phyloP scores from a whole-genome alignment of 352 stramenopile species.

The Phytophthora ramorum region DNA sequence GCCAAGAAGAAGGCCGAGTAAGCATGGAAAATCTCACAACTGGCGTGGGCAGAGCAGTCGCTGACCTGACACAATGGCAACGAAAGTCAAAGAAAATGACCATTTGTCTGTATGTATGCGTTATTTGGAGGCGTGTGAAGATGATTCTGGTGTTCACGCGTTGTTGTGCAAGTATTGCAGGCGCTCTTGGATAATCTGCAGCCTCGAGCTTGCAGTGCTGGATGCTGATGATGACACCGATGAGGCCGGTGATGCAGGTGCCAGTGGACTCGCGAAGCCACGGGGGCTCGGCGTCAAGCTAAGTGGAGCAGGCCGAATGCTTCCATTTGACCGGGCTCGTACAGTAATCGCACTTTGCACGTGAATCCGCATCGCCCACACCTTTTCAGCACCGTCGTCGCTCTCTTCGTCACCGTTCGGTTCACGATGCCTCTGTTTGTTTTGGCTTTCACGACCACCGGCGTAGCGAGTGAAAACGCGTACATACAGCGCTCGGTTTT shows the following conservation, averaged over 20 bases:
- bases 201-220: constrained; percentile 40
- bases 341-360: constrained; percentile 40
- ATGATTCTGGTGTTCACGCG: background rate
- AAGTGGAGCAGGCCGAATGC: constrained; percentile 3
- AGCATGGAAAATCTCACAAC: constrained; percentile 2
- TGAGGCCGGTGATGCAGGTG: constrained; percentile 31
- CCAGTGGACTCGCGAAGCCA: constrained; percentile 14
- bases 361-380: constrained; percentile 74
- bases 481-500: constrained; percentile 55
- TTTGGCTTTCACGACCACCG: constrained; percentile 1
- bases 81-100: constrained; percentile 9
- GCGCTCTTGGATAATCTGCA: constrained; percentile 73
- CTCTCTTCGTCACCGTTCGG: background rate
- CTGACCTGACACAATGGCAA: background rate
- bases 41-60: background rate
- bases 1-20: constrained; percentile 89
- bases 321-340: constrained; percentile 1
- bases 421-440: constrained; percentile 11
- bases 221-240: constrained; percentile 38
- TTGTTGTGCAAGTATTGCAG: constrained; percentile 60
- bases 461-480: constrained; percentile 63
- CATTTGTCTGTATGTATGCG: constrained; percentile 5
- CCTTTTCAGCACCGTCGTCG: constrained; percentile 22
- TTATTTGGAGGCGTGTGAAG: background rate
- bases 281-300: constrained; percentile 24